Conservation (phyloP, 768 basidiomycete species). For the Rhizopogon rudus region DNA sequence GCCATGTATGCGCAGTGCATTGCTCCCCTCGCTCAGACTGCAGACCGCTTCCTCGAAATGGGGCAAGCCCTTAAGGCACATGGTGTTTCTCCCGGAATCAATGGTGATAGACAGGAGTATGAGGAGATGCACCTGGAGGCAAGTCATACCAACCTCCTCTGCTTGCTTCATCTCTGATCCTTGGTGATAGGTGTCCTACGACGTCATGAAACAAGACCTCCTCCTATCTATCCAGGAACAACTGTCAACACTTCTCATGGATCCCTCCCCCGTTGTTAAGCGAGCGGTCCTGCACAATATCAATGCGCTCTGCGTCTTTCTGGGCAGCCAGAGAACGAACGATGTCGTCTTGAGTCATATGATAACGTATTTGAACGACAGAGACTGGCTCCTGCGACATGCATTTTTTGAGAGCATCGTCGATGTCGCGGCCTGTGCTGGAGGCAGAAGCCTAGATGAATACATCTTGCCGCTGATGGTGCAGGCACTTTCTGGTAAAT, state of each 20-base stretch:
- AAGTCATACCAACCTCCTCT: conserved; percentile 7
- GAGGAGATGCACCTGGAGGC: conserved; percentile 84
- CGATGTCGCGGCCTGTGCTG: conserved; percentile 92
- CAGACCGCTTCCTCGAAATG: conserved; percentile 88
- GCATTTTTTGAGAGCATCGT: conserved; percentile 96
- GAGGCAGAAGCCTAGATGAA: conserved; percentile 87
- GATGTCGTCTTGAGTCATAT: conserved; percentile 89
- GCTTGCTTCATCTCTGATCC: neutral
- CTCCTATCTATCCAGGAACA: conserved; percentile 85
- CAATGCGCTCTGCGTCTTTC: conserved; percentile 86
- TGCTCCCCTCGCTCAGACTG: conserved; percentile 79
- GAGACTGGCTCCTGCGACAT: conserved; percentile 87
- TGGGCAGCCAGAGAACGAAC: conserved; percentile 89
- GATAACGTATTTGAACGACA: conserved; percentile 81
- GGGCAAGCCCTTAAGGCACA: conserved; percentile 86
- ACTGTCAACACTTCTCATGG: conserved; percentile 80
- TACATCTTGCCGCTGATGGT: conserved; percentile 97
- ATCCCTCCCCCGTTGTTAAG: conserved; percentile 85
- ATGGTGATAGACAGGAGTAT: conserved; percentile 57
- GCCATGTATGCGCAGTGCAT: conserved; percentile 82
- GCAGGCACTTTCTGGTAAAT: conserved; percentile 85
- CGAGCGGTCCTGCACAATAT: conserved; percentile 86
- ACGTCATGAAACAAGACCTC: conserved; percentile 79
- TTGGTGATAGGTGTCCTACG: conserved; percentile 75
- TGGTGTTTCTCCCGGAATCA: conserved; percentile 45